Conservation (phyloP, 2,329 filamentous ascomycete species). For the Fusarium ambrosium region DNA sequence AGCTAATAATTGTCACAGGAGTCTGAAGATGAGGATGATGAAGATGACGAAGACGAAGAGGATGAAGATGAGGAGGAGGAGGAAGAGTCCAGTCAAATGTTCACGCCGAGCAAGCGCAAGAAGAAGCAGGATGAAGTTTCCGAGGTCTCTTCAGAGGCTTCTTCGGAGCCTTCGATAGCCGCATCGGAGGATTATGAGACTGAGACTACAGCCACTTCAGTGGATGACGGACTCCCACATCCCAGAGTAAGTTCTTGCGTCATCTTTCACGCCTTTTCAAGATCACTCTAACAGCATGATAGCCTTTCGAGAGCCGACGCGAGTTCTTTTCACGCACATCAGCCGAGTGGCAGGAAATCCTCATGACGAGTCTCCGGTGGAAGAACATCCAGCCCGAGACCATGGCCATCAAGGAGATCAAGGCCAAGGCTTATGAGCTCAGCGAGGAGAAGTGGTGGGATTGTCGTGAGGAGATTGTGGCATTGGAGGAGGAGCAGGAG, state of each 20-base stretch:
- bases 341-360: slow-evolving; percentile 89
- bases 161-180: slow-evolving; percentile 40
- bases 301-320: slow-evolving; percentile 89
- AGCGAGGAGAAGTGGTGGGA: slow-evolving; percentile 99
- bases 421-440: slow-evolving; percentile 88
- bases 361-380: slow-evolving; percentile 81
- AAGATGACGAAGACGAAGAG: slow-evolving; percentile 72
- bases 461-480: slow-evolving; percentile 91
- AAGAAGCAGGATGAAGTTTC: slow-evolving; percentile 64
- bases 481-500: slow-evolving; percentile 95
- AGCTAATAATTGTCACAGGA: slow-evolving; percentile 57
- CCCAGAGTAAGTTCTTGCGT: slow-evolving; percentile 61
- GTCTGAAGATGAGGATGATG: slow-evolving; percentile 71
- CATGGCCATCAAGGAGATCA: slow-evolving; percentile 88
- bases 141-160: slow-evolving; percentile 53
- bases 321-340: slow-evolving; percentile 94
- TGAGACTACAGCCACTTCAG: slow-evolving; percentile 63
- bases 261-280: neutral
- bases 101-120: slow-evolving; percentile 68
- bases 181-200: slow-evolving; percentile 61
- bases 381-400: slow-evolving; percentile 76
- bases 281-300: slow-evolving; percentile 22
- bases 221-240: slow-evolving; percentile 83
- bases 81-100: slow-evolving; percentile 60
- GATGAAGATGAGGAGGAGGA: slow-evolving; percentile 68